Conservation (phyloP, 2,329 filamentous ascomycete species). For the Phialocephala subalpina region DNA sequence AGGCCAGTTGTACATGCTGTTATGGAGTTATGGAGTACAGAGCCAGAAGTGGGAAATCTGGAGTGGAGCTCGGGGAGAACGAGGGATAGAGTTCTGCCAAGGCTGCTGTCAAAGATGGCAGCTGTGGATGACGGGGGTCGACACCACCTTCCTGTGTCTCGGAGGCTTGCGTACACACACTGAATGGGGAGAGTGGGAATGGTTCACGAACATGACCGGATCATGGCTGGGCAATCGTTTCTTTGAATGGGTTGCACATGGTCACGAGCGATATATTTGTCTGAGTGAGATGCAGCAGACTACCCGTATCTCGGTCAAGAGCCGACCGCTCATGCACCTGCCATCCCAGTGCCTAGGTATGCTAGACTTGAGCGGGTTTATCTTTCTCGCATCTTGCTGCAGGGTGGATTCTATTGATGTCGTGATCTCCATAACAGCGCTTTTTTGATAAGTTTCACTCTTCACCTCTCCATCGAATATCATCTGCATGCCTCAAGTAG, state of each 20-base stretch:
- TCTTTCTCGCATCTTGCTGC: neutral
- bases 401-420: neutral
- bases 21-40: slow-evolving; percentile 10
- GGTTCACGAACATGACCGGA: slow-evolving; percentile 1
- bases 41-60: neutral
- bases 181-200: neutral
- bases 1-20: slow-evolving; percentile 24
- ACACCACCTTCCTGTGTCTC: neutral
- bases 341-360: neutral
- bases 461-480: neutral
- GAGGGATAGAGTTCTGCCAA: neutral
- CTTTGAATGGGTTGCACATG: slow-evolving; percentile 9
- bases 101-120: neutral
- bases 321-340: neutral
- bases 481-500: neutral
- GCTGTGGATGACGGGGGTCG: neutral
- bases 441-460: neutral
- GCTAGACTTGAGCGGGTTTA: neutral
- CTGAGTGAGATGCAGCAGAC: neutral
- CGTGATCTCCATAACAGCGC: neutral
- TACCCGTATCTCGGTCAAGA: neutral
- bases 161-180: neutral
- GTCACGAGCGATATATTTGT: slow-evolving; percentile 2
- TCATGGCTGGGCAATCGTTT: neutral
- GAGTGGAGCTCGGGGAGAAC: slow-evolving; percentile 1